Evolutionary conservation across 768 basidiomycete species (phyloP).

Genomic region (Pulveroboletus sp.): DNA sequence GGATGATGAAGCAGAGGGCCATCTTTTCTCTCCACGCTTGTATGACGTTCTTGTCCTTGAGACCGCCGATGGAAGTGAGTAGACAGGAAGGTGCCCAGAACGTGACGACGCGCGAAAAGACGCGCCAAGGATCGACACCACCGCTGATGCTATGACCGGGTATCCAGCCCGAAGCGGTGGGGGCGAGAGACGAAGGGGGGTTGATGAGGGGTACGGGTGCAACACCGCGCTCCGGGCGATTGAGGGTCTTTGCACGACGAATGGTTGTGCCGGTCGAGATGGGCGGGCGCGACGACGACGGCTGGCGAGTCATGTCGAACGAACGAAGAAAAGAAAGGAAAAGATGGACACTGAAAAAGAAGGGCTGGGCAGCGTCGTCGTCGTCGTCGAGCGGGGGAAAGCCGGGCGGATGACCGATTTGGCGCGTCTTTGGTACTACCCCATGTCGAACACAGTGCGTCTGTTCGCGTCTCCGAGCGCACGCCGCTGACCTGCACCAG

Average conservation of each 20-base stretch:
- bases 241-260: constrained; percentile 92
- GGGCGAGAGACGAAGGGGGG: constrained; percentile 52
- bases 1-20: constrained; percentile 84
- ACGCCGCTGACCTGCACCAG: constrained; percentile 25
- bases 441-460: no score
- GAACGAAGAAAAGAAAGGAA: constrained; percentile 24
- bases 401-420: no score
- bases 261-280: constrained; percentile 55
- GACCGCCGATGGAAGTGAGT: constrained; percentile 69
- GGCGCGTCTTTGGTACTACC: no score
- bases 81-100: constrained; percentile 89
- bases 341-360: neutral
- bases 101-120: constrained; percentile 76
- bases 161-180: constrained; percentile 37
- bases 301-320: constrained; percentile 7
- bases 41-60: constrained; percentile 71
- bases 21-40: constrained; percentile 99
- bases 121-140: constrained; percentile 66
- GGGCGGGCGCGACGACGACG: constrained; percentile 50
- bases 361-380: neutral
- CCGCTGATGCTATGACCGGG: constrained; percentile 28
- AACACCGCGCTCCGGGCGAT: constrained; percentile 91
- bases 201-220: constrained; percentile 94
- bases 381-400: no score
- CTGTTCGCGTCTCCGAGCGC: no score